Base-by-base conservation (phyloP, 2,329 filamentous ascomycete genomes). In the Botrytis deweyae region DNA sequence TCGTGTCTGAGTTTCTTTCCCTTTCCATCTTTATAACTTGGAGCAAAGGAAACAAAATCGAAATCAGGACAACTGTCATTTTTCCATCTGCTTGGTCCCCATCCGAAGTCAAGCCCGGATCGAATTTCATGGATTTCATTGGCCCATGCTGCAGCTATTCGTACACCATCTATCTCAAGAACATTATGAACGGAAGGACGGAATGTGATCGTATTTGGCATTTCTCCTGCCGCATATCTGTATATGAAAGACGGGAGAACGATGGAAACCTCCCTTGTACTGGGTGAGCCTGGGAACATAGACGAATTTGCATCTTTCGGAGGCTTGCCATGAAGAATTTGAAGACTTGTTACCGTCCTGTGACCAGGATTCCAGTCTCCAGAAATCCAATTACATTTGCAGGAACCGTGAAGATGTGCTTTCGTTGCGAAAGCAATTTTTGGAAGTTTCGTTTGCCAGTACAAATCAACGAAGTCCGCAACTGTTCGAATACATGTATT, bases 351-450 rank as follows among this genome's bases (percentile, higher is more conserved):
- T 14, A n/a, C 1, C 1, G 2, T 6, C 2, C 6, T 2, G 25
- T 52, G 4, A 5, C 1, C 25, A 0, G 10, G 4, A 5, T 14
- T 6, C 22, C 22, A 52, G 22, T n/a, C 9, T 6, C 1, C 10
- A 52, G 49, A 0, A 1, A 3, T 14, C 49, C 49, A 52, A 52
- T 14, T 2, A n/a, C 10, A 52, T 2, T n/a, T 1, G 22, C 49
- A 52, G 10, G 22, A 25, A 25, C 4, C 1, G 0, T 14, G n/a
- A 46, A 25, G 3, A 44, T 25, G 40, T 4, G 1, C 0, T 6
- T 44, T 2, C 1, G 14, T 12, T 6, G 20, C 7, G 8, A 63
- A 36, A 14, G 68, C 58, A 29, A 49, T n/a, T 18, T 20, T 46
- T 7, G 55, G 33, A 16, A 63, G 25, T 8, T 49, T 25, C 6